Percentiles rank a stretch among this genome's conserved stretches.
Evolutionary conservation across 176 grass and related monocot genomes (phyloP).

Genomic region (Saccharum officinarum): DNA sequence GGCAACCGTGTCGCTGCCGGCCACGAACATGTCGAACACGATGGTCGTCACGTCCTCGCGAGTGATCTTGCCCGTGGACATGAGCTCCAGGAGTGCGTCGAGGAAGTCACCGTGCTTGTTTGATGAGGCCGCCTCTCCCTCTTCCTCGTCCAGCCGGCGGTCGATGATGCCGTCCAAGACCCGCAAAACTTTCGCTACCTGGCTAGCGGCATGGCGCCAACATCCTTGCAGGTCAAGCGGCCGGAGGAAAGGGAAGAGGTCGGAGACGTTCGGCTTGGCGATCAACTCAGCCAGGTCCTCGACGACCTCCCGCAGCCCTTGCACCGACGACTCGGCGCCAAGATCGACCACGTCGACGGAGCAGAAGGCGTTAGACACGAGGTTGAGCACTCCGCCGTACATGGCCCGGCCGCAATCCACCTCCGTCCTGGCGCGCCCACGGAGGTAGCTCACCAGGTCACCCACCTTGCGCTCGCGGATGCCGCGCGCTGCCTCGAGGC

Average conservation of each 20-base stretch:
- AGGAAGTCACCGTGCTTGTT: constrained; percentile 30
- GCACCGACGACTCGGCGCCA: neutral
- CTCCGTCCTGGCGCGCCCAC: neutral
- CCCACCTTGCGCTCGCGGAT: constrained; percentile 35
- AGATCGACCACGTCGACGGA: constrained; percentile 42
- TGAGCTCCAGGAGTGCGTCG: constrained; percentile 20
- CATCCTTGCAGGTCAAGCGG: constrained; percentile 40
- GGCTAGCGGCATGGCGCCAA: neutral
- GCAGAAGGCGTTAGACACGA: constrained; percentile 28
- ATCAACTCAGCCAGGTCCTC: neutral
- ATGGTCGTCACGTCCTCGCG: constrained; percentile 13
- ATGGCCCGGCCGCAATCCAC: neutral
- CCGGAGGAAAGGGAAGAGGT: constrained; percentile 41
- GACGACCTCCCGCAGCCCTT: constrained; percentile 16
- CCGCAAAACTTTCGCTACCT: neutral
- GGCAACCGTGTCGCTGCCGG: constrained; percentile 32
- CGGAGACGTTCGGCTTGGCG: constrained; percentile 41
- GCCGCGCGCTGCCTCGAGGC: constrained; percentile 16
- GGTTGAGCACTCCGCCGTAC: constrained; percentile 33
- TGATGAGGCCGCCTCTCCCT: neutral
- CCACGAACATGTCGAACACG: constrained; percentile 27
- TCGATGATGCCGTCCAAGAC: constrained; percentile 35
- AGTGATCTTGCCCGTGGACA: constrained; percentile 19
- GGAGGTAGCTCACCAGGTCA: constrained; percentile 14
- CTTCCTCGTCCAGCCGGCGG: neutral